phyloP scores from a whole-genome alignment of 768 basidiomycete genomes.

The Tricholoma terreum region DNA sequence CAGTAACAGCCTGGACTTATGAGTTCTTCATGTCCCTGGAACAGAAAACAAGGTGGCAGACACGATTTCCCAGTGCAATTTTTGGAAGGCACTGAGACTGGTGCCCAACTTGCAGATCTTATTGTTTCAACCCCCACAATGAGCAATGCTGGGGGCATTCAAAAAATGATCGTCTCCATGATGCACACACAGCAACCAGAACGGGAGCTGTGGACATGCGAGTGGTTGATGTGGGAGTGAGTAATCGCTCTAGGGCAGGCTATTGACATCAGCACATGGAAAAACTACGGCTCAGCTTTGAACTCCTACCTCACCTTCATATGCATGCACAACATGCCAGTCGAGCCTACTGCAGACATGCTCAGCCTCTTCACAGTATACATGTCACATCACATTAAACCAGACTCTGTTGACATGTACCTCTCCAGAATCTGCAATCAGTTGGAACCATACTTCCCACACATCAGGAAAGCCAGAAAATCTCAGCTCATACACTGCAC shows the following conservation, averaged over 20 bases:
- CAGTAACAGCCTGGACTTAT: background rate
- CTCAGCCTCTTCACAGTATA: constrained; percentile 34
- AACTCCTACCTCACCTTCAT: constrained; percentile 30
- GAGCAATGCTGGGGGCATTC: too few relatives aligned
- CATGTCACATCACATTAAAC: constrained; percentile 34
- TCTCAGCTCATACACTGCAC: too few relatives aligned
- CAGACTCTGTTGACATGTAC: too few relatives aligned
- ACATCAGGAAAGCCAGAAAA: constrained; percentile 21
- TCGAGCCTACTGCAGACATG: constrained; percentile 31
- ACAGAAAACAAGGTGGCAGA: constrained; percentile 18
- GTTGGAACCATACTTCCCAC: constrained; percentile 33
- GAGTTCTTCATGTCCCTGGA: too few relatives aligned
- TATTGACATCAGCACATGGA: constrained; percentile 2
- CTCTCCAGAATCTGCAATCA: constrained; percentile 37
- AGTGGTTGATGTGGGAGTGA: constrained; percentile 26
- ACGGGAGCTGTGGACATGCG: constrained; percentile 27
- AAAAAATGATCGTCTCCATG: constrained; percentile 7
- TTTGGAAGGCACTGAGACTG: background rate
- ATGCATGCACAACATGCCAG: constrained; percentile 22
- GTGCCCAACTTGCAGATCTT: too few relatives aligned
- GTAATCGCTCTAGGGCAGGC: constrained; percentile 22
- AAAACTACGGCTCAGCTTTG: constrained; percentile 24
- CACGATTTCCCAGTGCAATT: constrained; percentile 6
- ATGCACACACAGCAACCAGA: constrained; percentile 25
- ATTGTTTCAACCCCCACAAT: too few relatives aligned